phyloP scores from a whole-genome alignment of 768 basidiomycete species.

The Serendipita sp. region DNA sequence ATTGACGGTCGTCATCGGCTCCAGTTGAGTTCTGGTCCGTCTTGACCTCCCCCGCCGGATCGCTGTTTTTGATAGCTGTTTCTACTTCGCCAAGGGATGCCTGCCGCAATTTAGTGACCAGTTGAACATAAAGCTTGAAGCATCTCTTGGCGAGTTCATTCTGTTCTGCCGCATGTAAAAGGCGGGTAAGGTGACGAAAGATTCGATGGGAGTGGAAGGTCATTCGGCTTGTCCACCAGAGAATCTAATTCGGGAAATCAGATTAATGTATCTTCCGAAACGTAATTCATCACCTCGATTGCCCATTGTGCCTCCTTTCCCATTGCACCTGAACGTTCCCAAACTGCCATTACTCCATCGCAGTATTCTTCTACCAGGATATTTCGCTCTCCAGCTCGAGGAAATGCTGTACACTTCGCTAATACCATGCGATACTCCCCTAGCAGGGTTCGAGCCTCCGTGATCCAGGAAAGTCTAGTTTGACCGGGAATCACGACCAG shows the following conservation, averaged over 20 bases:
- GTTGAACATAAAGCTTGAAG: slow-evolving; percentile 64
- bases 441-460: slow-evolving; percentile 46
- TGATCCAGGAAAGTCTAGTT: slow-evolving; percentile 39
- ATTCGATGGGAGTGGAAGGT: slow-evolving; percentile 87
- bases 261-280: neutral
- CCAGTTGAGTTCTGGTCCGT: slow-evolving; percentile 22
- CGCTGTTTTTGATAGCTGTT: slow-evolving; percentile 13
- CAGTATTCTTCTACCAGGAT: slow-evolving; percentile 66
- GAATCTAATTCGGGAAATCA: slow-evolving; percentile 29
- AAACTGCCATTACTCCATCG: slow-evolving; percentile 61
- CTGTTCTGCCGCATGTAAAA: slow-evolving; percentile 48
- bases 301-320: slow-evolving; percentile 59
- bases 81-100: slow-evolving; percentile 25
- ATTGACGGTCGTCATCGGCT: slow-evolving; percentile 48
- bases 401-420: slow-evolving; percentile 54
- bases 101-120: slow-evolving; percentile 70
- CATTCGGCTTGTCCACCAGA: slow-evolving; percentile 88
- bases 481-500: slow-evolving; percentile 14
- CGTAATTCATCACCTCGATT: slow-evolving; percentile 44
- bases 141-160: slow-evolving; percentile 51
- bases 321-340: slow-evolving; percentile 56
- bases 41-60: slow-evolving; percentile 9
- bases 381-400: slow-evolving; percentile 66
- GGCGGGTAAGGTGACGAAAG: slow-evolving; percentile 66
- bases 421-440: slow-evolving; percentile 57